phyloP scores from a whole-genome alignment of 2,329 filamentous ascomycete genomes.

The Blastomyces parvus region DNA sequence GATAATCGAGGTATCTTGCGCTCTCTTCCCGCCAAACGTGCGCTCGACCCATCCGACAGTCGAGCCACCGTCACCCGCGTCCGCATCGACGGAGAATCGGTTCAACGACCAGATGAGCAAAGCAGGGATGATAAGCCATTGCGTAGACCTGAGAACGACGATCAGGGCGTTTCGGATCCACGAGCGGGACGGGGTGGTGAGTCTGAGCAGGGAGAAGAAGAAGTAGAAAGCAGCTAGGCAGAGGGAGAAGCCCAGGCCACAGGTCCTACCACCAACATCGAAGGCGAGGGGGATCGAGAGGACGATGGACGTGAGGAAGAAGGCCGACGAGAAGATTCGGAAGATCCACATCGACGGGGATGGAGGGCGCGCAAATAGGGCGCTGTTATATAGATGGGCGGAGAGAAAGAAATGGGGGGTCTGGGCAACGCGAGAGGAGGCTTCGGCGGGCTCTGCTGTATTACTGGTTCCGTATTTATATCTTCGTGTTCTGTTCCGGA shows the following conservation, averaged over 20 bases:
- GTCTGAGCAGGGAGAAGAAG: conserved; percentile 68
- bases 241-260: conserved; percentile 87
- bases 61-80: conserved; percentile 30
- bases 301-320: conserved; percentile 86
- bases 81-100: conserved; percentile 74
- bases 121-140: conserved; percentile 77
- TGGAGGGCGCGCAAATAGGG: background rate
- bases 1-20: conserved; percentile 54
- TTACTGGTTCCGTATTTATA: background rate
- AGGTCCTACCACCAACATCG: conserved; percentile 92
- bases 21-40: conserved; percentile 59
- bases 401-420: background rate
- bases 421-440: background rate
- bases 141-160: conserved; percentile 60
- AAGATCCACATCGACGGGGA: conserved; percentile 66
- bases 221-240: conserved; percentile 86
- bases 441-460: background rate
- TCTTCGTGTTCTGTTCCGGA: background rate
- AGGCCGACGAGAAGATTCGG: conserved; percentile 64
- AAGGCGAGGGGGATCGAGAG: conserved; percentile 95
- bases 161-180: conserved; percentile 63
- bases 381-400: background rate
- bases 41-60: conserved; percentile 70
- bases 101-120: conserved; percentile 92
- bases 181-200: conserved; percentile 70